Conservation (phyloP, 2,329 filamentous ascomycete genomes). For the Cryphonectria nitschkei region DNA sequence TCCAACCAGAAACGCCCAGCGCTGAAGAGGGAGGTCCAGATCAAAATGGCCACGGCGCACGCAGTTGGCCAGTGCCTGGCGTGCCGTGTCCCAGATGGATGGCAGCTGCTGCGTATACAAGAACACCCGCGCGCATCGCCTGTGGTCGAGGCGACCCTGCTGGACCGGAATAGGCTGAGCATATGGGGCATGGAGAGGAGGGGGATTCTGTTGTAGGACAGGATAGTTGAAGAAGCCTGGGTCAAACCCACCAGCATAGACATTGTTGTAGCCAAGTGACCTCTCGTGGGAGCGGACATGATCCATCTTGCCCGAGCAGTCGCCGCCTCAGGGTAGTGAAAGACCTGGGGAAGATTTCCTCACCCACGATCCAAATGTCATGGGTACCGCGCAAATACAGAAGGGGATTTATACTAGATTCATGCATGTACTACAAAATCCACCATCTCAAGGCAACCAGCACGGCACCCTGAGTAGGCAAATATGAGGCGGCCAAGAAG, state of each 20-base stretch:
- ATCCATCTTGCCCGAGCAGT: background rate
- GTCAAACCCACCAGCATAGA: background rate
- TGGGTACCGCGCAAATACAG: background rate
- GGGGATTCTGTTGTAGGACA: background rate
- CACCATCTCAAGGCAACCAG: background rate
- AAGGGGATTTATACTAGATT: background rate
- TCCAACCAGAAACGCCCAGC: constrained; percentile 65
- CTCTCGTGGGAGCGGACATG: background rate
- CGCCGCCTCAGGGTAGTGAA: background rate
- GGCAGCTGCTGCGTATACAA: background rate
- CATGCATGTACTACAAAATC: background rate
- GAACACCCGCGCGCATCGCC: background rate
- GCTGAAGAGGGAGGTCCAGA: background rate
- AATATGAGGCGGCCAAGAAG: background rate
- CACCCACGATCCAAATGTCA: background rate
- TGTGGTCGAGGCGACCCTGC: background rate
- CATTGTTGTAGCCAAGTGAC: background rate
- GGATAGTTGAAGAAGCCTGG: background rate
- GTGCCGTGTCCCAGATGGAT: background rate
- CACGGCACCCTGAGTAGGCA: background rate
- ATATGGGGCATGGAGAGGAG: background rate
- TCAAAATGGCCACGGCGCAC: background rate
- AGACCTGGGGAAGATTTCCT: background rate
- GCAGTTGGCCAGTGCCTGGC: background rate
- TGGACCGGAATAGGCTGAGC: background rate